A percentile compares a stretch with the other conserved stretches of the same genome.
Evolutionary conservation across 2,329 filamentous ascomycete genomes (phyloP).

Genomic region (Beauveria sp.): DNA sequence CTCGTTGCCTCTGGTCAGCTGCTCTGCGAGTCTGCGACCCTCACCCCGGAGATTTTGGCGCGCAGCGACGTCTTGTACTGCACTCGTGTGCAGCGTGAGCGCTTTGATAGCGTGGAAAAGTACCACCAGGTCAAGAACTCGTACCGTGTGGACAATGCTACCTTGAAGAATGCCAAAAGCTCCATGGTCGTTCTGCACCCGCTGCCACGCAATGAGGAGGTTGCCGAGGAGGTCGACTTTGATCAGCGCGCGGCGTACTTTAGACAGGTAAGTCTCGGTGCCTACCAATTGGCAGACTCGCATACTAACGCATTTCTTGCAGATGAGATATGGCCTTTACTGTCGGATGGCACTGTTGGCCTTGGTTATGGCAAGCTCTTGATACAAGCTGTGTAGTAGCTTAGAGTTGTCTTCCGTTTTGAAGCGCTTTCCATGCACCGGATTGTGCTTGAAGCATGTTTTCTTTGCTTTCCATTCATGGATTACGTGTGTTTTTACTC

Average conservation of each 20-base stretch:
- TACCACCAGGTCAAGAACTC: slow-evolving; percentile 85
- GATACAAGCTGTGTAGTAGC: slow-evolving; percentile 11
- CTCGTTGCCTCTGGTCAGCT: slow-evolving; percentile 71
- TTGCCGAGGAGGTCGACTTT: slow-evolving; percentile 93
- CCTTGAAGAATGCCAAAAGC: slow-evolving; percentile 83
- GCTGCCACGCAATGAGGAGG: slow-evolving; percentile 85
- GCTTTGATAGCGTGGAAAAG: slow-evolving; percentile 71
- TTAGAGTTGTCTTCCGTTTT: slow-evolving; percentile 10
- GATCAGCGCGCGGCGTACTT: slow-evolving; percentile 97
- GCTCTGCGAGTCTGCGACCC: slow-evolving; percentile 62
- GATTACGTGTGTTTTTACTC: not conserved
- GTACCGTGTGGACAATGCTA: slow-evolving; percentile 84
- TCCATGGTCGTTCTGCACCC: slow-evolving; percentile 96
- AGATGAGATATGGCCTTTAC: slow-evolving; percentile 98
- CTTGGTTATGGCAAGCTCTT: slow-evolving; percentile 62
- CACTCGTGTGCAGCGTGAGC: slow-evolving; percentile 93
- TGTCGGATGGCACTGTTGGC: slow-evolving; percentile 96
- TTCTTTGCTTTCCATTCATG: not conserved
- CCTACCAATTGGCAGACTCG: not conserved
- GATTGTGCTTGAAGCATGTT: not conserved
- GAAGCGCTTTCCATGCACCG: not conserved
- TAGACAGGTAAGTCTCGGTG: slow-evolving; percentile 74
- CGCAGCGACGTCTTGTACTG: slow-evolving; percentile 91
- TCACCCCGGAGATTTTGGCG: slow-evolving; percentile 82
- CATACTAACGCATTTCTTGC: slow-evolving; percentile 13